These are phyloP conservation scores for Mortierella antarctica DNA, from an alignment of 192 early-diverging fungal genomes.

Conservation along the genomic window DNA sequence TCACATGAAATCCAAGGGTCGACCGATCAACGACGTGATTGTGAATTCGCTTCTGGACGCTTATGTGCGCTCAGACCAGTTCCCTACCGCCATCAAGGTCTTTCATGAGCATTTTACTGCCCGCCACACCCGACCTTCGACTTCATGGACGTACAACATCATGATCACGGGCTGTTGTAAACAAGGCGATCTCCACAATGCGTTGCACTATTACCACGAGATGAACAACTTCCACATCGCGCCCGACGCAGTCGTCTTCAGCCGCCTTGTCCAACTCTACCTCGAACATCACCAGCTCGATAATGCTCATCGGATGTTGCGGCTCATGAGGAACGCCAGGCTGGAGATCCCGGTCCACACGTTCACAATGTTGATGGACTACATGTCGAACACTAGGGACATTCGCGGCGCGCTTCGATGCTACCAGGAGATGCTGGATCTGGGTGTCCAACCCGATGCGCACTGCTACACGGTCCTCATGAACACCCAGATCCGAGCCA, in stretches of 20 bases:
- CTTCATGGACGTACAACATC: constrained; percentile 38
- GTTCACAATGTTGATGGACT: constrained; percentile 46
- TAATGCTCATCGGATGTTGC: constrained; percentile 36
- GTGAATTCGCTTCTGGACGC: constrained; percentile 42
- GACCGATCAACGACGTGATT: constrained; percentile 26
- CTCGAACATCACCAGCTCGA: constrained; percentile 41
- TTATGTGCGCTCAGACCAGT: constrained; percentile 17
- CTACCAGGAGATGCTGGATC: constrained; percentile 48
- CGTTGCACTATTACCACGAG: constrained; percentile 39
- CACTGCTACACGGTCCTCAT: constrained; percentile 45
- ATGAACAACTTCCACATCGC: constrained; percentile 36
- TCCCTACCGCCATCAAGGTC: constrained; percentile 29
- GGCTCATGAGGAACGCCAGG: constrained; percentile 22
- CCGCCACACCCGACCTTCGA: constrained; percentile 6
- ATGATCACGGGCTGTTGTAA: constrained; percentile 47
- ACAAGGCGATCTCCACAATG: constrained; percentile 16
- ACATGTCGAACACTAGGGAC: constrained; percentile 23
- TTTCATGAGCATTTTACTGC: constrained; percentile 43
- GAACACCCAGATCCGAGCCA: constrained; percentile 36
- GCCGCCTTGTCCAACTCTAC: constrained; percentile 40
- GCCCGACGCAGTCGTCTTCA: constrained; percentile 26
- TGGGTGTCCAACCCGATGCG: constrained; percentile 31
- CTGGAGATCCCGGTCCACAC: constrained; percentile 39
- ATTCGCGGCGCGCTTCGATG: constrained; percentile 21
- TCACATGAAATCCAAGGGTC: constrained; percentile 31